Evolutionary conservation across 73 alveolate genomes (phyloP).

Genomic region (Tetrahymena thermophila): DNA sequence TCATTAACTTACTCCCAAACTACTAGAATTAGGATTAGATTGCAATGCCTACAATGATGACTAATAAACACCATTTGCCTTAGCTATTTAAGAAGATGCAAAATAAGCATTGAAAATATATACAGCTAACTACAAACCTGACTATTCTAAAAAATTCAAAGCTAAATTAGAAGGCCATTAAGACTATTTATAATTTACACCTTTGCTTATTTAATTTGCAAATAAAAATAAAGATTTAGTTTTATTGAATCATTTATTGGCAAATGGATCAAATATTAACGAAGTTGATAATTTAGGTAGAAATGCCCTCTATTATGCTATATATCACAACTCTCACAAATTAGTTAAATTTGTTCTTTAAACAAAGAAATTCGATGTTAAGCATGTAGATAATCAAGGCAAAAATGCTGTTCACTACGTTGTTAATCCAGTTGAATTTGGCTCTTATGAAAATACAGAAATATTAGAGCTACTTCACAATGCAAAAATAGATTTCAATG

Average conservation of each 20-base stretch:
- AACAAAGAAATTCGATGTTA: conserved; percentile 29
- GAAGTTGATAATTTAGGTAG: conserved; percentile 65
- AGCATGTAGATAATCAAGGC: conserved; percentile 58
- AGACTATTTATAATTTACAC: not conserved
- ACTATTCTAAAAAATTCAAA: not conserved
- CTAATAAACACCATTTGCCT: conserved; percentile 24
- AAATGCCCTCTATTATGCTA: conserved; percentile 66
- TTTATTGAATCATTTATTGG: not conserved
- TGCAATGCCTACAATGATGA: conserved; percentile 4
- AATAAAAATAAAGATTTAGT: not conserved
- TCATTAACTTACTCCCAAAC: conserved; percentile 7
- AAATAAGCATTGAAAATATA: not conserved
- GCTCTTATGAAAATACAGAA: conserved; percentile 83
- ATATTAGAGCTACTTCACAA: conserved; percentile 61
- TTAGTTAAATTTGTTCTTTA: conserved; percentile 51
- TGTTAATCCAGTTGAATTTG: conserved; percentile 73
- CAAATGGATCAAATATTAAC: conserved; percentile 24
- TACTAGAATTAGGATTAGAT: conserved; percentile 22
- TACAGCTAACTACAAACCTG: not conserved
- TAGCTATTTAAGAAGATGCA: conserved; percentile 8
- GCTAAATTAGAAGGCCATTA: not conserved
- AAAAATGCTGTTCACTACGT: conserved; percentile 71
- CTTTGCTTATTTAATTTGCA: not conserved
- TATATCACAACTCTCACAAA: conserved; percentile 58
- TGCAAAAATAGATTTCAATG: conserved; percentile 38